Conservation (phyloP, 2,329 filamentous ascomycete genomes). For the Metarhizium brunneum region DNA sequence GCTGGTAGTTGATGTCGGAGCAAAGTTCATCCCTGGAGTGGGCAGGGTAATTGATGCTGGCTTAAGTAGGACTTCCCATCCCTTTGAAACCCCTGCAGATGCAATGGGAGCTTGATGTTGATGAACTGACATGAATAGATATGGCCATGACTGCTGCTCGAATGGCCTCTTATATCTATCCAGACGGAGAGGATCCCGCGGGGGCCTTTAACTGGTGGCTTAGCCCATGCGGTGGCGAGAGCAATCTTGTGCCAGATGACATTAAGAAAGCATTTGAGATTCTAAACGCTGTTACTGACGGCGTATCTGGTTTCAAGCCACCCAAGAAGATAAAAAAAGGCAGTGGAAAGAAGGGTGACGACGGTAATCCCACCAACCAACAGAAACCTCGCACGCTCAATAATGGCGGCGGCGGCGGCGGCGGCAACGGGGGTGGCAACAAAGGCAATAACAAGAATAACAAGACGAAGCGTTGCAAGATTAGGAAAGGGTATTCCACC, state of each 20-base stretch:
- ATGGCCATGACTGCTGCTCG: background rate
- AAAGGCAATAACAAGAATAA: background rate
- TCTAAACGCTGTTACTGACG: background rate
- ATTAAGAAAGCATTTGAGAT: slow-evolving; percentile 2
- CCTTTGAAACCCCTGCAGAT: too few species aligned
- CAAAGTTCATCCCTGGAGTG: background rate
- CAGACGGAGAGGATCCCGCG: slow-evolving; percentile 2
- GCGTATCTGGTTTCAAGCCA: background rate
- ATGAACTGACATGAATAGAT: background rate
- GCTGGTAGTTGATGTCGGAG: slow-evolving; percentile 1
- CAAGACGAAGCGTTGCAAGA: background rate
- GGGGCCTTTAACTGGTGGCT: slow-evolving; percentile 5
- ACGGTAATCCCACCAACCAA: background rate
- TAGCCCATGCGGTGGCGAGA: slow-evolving; percentile 2
- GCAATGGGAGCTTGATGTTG: background rate
- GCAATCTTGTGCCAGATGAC: slow-evolving; percentile 4
- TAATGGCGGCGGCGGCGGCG: background rate
- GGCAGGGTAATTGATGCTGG: background rate
- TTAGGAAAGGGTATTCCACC: background rate
- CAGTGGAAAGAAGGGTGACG: background rate
- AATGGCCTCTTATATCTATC: slow-evolving; percentile 1
- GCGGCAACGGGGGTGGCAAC: background rate
- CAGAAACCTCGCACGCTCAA: background rate
- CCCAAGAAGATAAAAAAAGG: background rate
- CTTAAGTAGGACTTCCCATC: background rate